Conservation (phyloP, 352 stramenopile genomes). For the Phytophthora litchii region DNA sequence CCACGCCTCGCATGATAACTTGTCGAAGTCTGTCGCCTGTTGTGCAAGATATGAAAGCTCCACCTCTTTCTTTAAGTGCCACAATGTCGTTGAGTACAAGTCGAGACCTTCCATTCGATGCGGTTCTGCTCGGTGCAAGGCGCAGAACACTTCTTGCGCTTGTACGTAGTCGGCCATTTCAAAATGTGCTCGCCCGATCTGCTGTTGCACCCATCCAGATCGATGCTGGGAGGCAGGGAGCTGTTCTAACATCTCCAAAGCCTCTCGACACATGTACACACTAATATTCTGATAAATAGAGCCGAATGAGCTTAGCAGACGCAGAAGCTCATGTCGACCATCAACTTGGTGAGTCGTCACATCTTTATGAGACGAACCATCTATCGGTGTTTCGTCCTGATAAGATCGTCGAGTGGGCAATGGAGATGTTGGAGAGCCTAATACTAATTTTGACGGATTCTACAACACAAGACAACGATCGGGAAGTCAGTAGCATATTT, state of each 20-base stretch:
- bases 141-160: slow-evolving; percentile 88
- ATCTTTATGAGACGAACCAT: slow-evolving; percentile 14
- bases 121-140: slow-evolving; percentile 91
- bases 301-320: slow-evolving; percentile 72
- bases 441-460: slow-evolving; percentile 28
- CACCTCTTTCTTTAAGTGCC: slow-evolving; percentile 98
- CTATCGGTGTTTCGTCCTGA: slow-evolving; percentile 26
- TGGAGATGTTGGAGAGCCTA: slow-evolving; percentile 26
- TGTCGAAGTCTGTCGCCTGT: slow-evolving; percentile 93
- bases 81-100: slow-evolving; percentile 95
- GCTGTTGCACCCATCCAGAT: slow-evolving; percentile 95
- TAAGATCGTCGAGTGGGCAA: slow-evolving; percentile 20
- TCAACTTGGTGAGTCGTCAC: slow-evolving; percentile 6
- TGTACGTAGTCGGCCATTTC: slow-evolving; percentile 95
- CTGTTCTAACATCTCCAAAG: slow-evolving; percentile 86
- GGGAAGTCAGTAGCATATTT: slow-evolving; percentile 7
- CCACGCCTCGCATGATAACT: slow-evolving; percentile 94
- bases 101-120: slow-evolving; percentile 95
- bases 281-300: slow-evolving; percentile 75
- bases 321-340: slow-evolving; percentile 48
- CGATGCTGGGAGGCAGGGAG: slow-evolving; percentile 86
- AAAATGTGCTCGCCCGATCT: slow-evolving; percentile 95
- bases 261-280: slow-evolving; percentile 84
- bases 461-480: slow-evolving; percentile 11
- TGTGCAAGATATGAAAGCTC: slow-evolving; percentile 97